Base-by-base conservation (phyloP, 129 eudicot species). In the Flaveria bidentis region DNA sequence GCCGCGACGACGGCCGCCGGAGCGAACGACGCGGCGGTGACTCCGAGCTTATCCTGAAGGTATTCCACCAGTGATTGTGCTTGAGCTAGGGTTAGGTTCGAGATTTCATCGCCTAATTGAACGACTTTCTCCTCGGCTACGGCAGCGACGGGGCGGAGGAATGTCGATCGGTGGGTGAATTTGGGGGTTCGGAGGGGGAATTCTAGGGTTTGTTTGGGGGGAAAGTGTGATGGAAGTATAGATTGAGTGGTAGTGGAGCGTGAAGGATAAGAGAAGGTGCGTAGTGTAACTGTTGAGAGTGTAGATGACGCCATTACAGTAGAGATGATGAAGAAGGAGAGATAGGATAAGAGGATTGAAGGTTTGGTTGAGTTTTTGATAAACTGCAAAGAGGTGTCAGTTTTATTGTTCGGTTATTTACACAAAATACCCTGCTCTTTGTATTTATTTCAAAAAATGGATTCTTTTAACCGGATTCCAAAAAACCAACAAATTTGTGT, bases 21-120 rank as follows among this genome's bases (percentile, higher is more conserved):
- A 17, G 90, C 92, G 73, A 90, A 84, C 2, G 92, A 86, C 2
- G 88, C 89, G 17, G 97, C 90, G 46, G 89, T 82, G 52, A 93
- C 91, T 23, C 96, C 96, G 9, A 93, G 90, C 82, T 80, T 93
- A 45, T 93, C 98, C 46, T 90, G 92, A 22, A 93, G 92, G 76
- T 88, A 93, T 67, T 93, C 96, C 6, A 88, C 92, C 63, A 93
- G 92, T 20, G 83, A 80, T 23, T 91, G 91, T 2, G 98, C 98
- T 58, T 92, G 94, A 36, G 86, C 84, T 12, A 93, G 85, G 46
- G 97, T 88, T 36, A 93, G 81, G 77, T 77, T 67, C 22, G 98
- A 85, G 82, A 93, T 90, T 51, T 82, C 81, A 36, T 87, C 86
- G 2, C 96, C 98, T 33, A 93, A 91, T 8, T 79, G 60, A 0